A percentile compares a stretch with the other conserved stretches of the same genome.
Evolutionary conservation across 495 filamentous ascomycete genomes (phyloP).

Genomic region (Hypoxylon lienhwacheense): DNA sequence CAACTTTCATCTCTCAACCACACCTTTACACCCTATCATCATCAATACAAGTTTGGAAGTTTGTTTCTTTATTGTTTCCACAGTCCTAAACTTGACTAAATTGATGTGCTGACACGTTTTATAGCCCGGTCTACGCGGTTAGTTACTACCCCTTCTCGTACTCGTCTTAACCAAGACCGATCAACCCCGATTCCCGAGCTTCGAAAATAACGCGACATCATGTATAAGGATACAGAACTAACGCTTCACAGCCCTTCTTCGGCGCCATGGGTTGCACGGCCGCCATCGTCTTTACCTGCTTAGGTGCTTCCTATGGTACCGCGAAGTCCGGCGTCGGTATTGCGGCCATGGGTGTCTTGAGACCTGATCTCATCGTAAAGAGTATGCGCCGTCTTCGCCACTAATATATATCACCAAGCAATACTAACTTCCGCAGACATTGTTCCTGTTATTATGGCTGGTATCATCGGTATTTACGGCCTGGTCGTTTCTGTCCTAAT

Average conservation of each 20-base stretch:
- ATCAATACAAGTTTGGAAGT: conserved; percentile 27
- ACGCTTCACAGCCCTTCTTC: conserved; percentile 83
- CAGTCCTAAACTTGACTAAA: conserved; percentile 1
- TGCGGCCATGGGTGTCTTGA: conserved; percentile 94
- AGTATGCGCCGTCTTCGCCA: conserved; percentile 62
- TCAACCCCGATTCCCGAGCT: conserved; percentile 16
- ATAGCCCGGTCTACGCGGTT: conserved; percentile 97
- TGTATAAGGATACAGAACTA: conserved; percentile 37
- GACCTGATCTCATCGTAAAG: conserved; percentile 98
- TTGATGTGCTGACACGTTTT: conserved; percentile 20
- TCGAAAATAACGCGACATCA: conserved; percentile 25
- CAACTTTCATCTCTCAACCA: conserved; percentile 17
- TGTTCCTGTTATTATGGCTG: conserved; percentile 99
- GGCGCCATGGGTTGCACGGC: conserved; percentile 98
- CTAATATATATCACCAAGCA: not conserved
- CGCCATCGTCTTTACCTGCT: conserved; percentile 98
- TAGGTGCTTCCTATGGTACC: conserved; percentile 97
- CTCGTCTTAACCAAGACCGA: conserved; percentile 14
- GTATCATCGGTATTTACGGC: conserved; percentile 99
- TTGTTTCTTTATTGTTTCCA: conserved; percentile 4
- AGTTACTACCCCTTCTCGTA: conserved; percentile 56
- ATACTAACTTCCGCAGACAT: conserved; percentile 68
- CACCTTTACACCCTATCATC: conserved; percentile 31
- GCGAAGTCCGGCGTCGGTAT: conserved; percentile 99
- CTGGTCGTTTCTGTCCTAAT: conserved; percentile 98